Evolutionary conservation across 495 filamentous ascomycete genomes (phyloP).

Genomic region (Penicillium psychrofluorescens): DNA sequence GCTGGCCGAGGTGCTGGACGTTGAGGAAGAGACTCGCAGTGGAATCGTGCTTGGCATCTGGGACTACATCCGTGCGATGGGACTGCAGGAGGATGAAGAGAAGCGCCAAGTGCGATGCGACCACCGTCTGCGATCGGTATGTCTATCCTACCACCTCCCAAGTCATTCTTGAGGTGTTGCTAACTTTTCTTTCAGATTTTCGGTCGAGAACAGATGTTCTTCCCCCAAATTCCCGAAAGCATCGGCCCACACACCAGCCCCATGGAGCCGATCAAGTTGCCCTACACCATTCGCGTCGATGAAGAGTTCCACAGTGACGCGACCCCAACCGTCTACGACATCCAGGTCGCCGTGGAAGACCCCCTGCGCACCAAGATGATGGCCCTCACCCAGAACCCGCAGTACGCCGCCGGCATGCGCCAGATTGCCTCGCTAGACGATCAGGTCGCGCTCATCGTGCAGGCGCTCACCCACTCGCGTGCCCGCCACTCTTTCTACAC

Average conservation of each 20-base stretch:
- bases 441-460: constrained; percentile 70
- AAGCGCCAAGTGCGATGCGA: constrained; percentile 88
- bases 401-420: constrained; percentile 51
- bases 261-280: constrained; percentile 74
- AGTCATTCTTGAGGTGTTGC: constrained; percentile 3
- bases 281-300: constrained; percentile 93
- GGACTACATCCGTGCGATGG: constrained; percentile 87
- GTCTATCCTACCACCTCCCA: constrained; percentile 10
- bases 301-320: constrained; percentile 62
- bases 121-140: constrained; percentile 65
- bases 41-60: constrained; percentile 85
- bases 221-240: constrained; percentile 76
- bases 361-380: constrained; percentile 63
- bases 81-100: constrained; percentile 87
- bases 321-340: constrained; percentile 75
- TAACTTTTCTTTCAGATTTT: constrained; percentile 54
- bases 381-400: constrained; percentile 47
- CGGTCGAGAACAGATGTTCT: constrained; percentile 67
- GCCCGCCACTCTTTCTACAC: constrained; percentile 81
- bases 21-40: constrained; percentile 75
- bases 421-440: constrained; percentile 71
- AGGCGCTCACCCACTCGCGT: constrained; percentile 68
- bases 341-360: constrained; percentile 78
- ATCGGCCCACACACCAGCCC: constrained; percentile 68
- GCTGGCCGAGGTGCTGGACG: constrained; percentile 80